Conservation (phyloP, 768 basidiomycete species). For the Mrakia hoshinonis region DNA sequence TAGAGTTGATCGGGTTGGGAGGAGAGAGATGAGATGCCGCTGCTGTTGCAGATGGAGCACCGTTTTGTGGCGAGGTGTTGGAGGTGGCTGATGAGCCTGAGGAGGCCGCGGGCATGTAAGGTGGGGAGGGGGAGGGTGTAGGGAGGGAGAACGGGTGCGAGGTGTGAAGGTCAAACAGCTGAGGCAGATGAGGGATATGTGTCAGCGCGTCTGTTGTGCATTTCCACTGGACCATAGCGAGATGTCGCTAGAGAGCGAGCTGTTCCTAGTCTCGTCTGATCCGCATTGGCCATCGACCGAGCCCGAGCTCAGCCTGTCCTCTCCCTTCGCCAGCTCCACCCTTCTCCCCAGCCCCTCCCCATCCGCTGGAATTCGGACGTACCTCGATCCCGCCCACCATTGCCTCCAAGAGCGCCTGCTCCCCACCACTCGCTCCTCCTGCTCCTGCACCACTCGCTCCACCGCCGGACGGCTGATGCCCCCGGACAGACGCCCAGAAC, state of each 20-base stretch:
- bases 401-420: background rate
- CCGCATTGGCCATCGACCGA: no score
- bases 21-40: background rate
- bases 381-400: constrained; percentile 11
- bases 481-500: constrained; percentile 4
- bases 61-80: background rate
- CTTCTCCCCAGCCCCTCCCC: no score
- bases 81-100: background rate
- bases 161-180: constrained; percentile 22
- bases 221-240: background rate
- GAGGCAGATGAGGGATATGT: background rate
- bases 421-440: background rate
- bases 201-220: background rate
- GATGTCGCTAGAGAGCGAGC: background rate
- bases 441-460: background rate
- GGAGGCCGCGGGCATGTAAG: background rate
- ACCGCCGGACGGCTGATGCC: background rate
- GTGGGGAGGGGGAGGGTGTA: constrained; percentile 8
- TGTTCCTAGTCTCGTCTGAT: no score
- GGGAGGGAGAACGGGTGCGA: constrained; percentile 19
- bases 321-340: background rate
- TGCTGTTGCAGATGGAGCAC: no score
- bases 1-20: background rate
- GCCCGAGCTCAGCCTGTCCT: no score
- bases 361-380: background rate